Percentiles rank a stretch among this genome's conserved stretches.
These are phyloP conservation scores for Hypoxylon rickii DNA, from an alignment of 495 filamentous ascomycete genomes.

Conservation along the genomic window DNA sequence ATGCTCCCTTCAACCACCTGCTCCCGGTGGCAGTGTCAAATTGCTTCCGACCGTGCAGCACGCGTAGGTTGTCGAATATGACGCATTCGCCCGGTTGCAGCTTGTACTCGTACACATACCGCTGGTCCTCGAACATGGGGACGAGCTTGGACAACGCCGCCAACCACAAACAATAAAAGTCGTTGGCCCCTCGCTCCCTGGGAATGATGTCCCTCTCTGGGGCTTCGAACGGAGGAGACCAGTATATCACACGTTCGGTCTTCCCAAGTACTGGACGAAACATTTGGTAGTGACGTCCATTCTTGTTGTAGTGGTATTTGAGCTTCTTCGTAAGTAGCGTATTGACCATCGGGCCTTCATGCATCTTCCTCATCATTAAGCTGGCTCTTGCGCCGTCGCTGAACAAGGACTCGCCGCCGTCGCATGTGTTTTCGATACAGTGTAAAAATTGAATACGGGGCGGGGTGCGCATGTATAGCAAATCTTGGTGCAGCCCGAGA, in stretches of 20 bases:
- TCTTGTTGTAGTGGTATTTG: conserved; percentile 71
- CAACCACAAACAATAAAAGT: conserved; percentile 35
- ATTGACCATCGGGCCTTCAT: not conserved
- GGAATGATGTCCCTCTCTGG: not conserved
- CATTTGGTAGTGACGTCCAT: conserved; percentile 64
- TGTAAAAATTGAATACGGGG: conserved; percentile 86
- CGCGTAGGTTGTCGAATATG: conserved; percentile 81
- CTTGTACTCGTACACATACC: conserved; percentile 67
- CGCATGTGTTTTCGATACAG: conserved; percentile 73
- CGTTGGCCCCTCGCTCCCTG: not conserved
- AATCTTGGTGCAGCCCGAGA: conserved; percentile 89
- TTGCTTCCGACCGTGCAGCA: conserved; percentile 74
- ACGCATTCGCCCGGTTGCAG: conserved; percentile 80
- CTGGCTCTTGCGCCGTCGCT: conserved; percentile 70
- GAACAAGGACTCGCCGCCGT: conserved; percentile 83
- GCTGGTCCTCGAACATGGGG: conserved; percentile 47
- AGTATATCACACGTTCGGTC: conserved; percentile 53
- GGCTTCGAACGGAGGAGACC: conserved; percentile 59
- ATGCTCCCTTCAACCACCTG: conserved; percentile 84
- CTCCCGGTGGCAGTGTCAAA: conserved; percentile 67
- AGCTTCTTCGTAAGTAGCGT: conserved; percentile 34
- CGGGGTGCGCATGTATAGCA: conserved; percentile 81
- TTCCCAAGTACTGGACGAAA: conserved; percentile 57
- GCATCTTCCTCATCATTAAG: conserved; percentile 39
- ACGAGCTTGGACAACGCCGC: conserved; percentile 54